Base-by-base conservation (phyloP, 2,329 filamentous ascomycete genomes). In the Ophiostoma sp. region DNA sequence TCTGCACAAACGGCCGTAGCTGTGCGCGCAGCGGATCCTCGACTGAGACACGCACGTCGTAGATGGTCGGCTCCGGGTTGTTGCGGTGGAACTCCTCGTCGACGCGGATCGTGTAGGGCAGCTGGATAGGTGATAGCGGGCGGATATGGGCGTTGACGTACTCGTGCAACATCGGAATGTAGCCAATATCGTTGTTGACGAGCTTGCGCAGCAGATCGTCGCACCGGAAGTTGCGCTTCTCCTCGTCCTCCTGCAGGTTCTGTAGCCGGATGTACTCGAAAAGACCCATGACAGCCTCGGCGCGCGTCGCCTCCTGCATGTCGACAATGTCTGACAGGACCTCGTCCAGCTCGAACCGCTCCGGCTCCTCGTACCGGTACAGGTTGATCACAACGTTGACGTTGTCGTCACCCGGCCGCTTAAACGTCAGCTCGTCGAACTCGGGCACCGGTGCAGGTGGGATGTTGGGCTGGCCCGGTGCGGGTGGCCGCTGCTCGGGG, bases 221-320 rank as follows among this genome's bases (percentile, higher is more conserved):
- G 79, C 96, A 98, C 52, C 93, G 91, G 78, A 99, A 95, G 75
- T 93, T 92, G 75, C 96, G 89, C 84, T 96, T 96, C 80, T 99
- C 96, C 74, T 98, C 95, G 76, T 97, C 95, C 80, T 98, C 95
- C 81, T 97, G 94, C 64, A 99, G 85, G 22, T 91, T 91, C 85
- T 93, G 92, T 25, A 93, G 87, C 77, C 93, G 91, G 77, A 97
- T 93, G 79, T 99, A 99, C 80, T 98, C 95, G 94, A 95, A 99
- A 42, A 99, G 88, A 17, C 93, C 95, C 86, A 97, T 93, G 36
- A 97, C 90, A 7, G 95, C 92, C 75, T 96, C 94, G 52, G 94
- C 92, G 39, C 94, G 91, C 36, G 96, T 95, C 69, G 94, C 95
- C 81, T 97, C 94, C 68, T 90, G 87, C 78, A 93, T 93, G 79